Percentiles rank a stretch among this genome's conserved stretches.
These are phyloP conservation scores for Cyphellophora attinorum DNA, from an alignment of 2,329 filamentous ascomycete genomes.

Conservation along the genomic window DNA sequence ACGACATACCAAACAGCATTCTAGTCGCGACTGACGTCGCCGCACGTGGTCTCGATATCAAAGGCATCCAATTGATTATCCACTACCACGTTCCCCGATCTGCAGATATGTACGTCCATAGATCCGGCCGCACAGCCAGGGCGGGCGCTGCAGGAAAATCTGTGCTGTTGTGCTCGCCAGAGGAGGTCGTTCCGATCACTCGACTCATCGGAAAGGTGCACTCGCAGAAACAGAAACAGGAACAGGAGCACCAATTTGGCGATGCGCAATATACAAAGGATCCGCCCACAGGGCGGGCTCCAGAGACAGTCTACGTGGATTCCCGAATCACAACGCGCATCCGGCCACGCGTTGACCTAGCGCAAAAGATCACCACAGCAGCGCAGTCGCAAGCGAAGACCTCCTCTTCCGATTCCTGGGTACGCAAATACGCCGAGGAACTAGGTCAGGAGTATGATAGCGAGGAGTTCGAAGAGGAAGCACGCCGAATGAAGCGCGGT, in stretches of 20 bases:
- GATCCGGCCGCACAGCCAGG: slow-evolving; percentile 87
- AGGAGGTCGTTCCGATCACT: slow-evolving; percentile 78
- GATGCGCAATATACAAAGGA: no score
- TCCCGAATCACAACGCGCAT: slow-evolving; percentile 66
- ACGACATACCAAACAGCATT: slow-evolving; percentile 51
- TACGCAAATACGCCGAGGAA: slow-evolving; percentile 77
- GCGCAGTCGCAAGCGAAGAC: slow-evolving; percentile 79
- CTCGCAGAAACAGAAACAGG: no score
- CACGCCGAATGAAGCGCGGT: slow-evolving; percentile 50
- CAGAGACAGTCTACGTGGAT: slow-evolving; percentile 66
- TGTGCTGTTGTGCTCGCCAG: slow-evolving; percentile 79
- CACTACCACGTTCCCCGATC: slow-evolving; percentile 92
- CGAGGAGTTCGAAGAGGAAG: slow-evolving; percentile 65
- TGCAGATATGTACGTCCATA: slow-evolving; percentile 89
- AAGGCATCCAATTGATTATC: slow-evolving; percentile 75
- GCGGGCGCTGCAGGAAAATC: slow-evolving; percentile 68
- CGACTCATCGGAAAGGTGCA: slow-evolving; percentile 84
- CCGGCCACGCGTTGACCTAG: slow-evolving; percentile 65
- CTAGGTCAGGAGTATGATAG: slow-evolving; percentile 89
- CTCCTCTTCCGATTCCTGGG: slow-evolving; percentile 72
- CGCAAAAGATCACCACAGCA: slow-evolving; percentile 81
- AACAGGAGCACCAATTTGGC: no score
- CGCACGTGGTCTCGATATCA: slow-evolving; percentile 86
- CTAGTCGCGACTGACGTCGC: slow-evolving; percentile 91
- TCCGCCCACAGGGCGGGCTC: slow-evolving; percentile 5